Base-by-base conservation (phyloP, 495 filamentous ascomycete species). In the Penicillium daleae region DNA sequence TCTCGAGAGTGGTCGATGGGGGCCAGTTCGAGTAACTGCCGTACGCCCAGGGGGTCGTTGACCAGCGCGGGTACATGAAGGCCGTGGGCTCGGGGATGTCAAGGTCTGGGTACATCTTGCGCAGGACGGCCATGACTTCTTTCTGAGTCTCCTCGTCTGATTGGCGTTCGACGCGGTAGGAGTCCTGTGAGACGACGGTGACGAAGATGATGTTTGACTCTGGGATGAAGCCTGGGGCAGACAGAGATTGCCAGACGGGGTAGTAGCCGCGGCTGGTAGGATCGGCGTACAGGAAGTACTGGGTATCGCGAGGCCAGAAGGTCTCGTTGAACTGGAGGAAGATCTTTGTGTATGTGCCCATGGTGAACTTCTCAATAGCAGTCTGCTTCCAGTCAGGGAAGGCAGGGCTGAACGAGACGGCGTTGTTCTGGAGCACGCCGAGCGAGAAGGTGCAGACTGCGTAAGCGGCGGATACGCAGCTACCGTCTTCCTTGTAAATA, bases 281-380 rank as follows among this genome's bases (percentile, higher is more conserved):
- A 54, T 85, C 83, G 12, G 90, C 89, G 68, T 92, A 92, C 13
- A 93, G 83, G 68, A 88, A 85, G 75, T 85, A 91, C 67, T 92
- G 83, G 4, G 85, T 87, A 24, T 86, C 78, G 6, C 66, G 67
- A 50, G 88, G 83, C 90, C 90, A 93, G 75, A 91, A 93, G 6
- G 85, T 85, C 37, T 87, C 74, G 59, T 84, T 81, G 72, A 92
- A 93, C 58, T 90, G 89, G 13, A 91, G 72, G 79, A 92, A 92
- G 63, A 92, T 87, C 67, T 92, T 92, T 58, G 88, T 92, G 77
- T 92, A 93, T 1, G 87, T 92, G 26, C 85, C 89, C 84, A 93
- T 90, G 61, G 82, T 80, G 72, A 90, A 90, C 46, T 82, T 84
- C 6, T 84, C 81, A 64, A 91, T 88, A 8, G 85, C 85, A 24